Evolutionary conservation across 176 grass and related monocot genomes (phyloP).

Genomic region (Secale cereale): DNA sequence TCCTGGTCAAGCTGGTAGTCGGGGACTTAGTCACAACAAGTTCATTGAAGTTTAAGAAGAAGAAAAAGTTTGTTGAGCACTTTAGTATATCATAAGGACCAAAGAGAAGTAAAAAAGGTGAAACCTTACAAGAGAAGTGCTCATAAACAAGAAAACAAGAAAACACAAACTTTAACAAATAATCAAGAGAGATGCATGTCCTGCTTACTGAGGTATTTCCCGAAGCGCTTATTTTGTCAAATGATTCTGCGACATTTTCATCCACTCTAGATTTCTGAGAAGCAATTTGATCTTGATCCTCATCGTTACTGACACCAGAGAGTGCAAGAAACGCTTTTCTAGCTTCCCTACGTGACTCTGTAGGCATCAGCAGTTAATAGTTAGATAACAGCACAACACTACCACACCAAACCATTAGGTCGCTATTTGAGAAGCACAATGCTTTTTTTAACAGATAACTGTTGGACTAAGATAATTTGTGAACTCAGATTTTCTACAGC

Average conservation of each 20-base stretch:
- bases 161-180: constrained; percentile 18
- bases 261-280: constrained; percentile 37
- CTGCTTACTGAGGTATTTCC: constrained; percentile 75
- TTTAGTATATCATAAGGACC: neutral
- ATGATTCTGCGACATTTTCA: constrained; percentile 34
- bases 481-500: neutral
- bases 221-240: constrained; percentile 32
- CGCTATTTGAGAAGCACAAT: constrained; percentile 13
- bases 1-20: too few relatives aligned
- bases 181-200: constrained; percentile 25
- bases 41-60: constrained; percentile 11
- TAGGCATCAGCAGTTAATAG: constrained; percentile 9
- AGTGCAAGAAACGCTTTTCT: constrained; percentile 93
- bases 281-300: constrained; percentile 38
- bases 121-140: constrained; percentile 6
- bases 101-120: neutral
- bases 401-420: neutral
- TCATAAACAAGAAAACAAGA: constrained; percentile 26
- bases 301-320: constrained; percentile 48
- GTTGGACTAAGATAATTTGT: neutral
- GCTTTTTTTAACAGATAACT: constrained; percentile 1
- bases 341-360: constrained; percentile 85
- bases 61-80: neutral
- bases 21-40: too few relatives aligned
- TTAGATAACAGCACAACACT: constrained; percentile 17